Evolutionary conservation across 441 rosid genomes (phyloP).

Genomic region (Rhodomyrtus psidioides): DNA sequence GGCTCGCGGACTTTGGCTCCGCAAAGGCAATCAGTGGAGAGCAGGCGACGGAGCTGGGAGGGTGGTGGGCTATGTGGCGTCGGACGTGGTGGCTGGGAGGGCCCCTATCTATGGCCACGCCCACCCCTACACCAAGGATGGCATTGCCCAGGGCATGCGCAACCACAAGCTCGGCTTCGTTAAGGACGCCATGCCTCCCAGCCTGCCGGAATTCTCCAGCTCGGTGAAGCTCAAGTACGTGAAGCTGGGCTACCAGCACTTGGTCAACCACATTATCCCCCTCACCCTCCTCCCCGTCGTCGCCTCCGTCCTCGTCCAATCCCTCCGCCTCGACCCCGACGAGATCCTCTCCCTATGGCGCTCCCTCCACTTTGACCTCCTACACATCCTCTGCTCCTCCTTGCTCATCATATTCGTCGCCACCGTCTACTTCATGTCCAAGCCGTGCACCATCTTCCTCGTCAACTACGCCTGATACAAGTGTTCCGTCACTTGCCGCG

Average conservation of each 20-base stretch:
- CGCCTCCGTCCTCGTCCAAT: conserved; percentile 34
- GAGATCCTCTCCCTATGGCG: conserved; percentile 53
- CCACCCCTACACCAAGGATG: too few species aligned
- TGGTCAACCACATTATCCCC: too few species aligned
- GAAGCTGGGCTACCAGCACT: conserved; percentile 76
- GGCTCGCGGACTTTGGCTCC: conserved; percentile 54
- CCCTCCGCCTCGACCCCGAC: conserved; percentile 60
- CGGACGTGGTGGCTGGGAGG: too few species aligned
- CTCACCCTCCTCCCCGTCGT: conserved; percentile 50
- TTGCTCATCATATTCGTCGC: conserved; percentile 51
- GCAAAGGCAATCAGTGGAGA: conserved; percentile 16
- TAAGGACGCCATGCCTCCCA: conserved; percentile 62
- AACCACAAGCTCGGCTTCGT: too few species aligned
- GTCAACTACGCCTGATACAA: conserved; percentile 84
- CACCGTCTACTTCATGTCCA: conserved; percentile 87
- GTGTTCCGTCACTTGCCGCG: conserved; percentile 80
- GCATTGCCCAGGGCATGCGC: too few species aligned
- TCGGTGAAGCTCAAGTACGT: conserved; percentile 87
- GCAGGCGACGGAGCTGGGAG: too few species aligned
- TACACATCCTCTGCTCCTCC: conserved; percentile 60
- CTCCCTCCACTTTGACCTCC: conserved; percentile 57
- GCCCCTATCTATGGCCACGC: too few species aligned
- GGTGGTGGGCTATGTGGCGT: too few species aligned
- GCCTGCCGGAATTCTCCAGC: conserved; percentile 51
- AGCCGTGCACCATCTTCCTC: conserved; percentile 74